Evolutionary conservation across 306 rosid genomes (phyloP), one percentile per base, ranked within the genome.

Genomic region (Fragaria nilgerrensis): DNA sequence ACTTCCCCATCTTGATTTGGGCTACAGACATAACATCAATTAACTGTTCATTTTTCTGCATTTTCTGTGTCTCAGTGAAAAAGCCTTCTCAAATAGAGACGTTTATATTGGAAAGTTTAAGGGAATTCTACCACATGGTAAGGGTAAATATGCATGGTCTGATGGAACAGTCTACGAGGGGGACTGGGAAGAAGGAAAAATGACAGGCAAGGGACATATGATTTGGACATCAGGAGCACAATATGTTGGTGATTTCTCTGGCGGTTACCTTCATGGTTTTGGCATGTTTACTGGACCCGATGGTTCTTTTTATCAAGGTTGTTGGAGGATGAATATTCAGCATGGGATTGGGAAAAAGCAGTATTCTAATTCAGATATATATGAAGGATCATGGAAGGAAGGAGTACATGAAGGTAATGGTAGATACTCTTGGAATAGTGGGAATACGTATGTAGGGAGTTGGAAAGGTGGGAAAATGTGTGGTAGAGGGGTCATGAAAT

Each of bases 321-420:
- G 84, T 8, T 95, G 96, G 97, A 92, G 98, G 81, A 91, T 95
- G 98, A 88, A 85, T 74, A 83, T 90, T 72, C 84, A 86, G 86
- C 98, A 95, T 13, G 99, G 99, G 47, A 70, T 86, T 11, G 99
- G 99, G 37, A 73, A 70, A 77, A 88, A 95, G 78, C 87, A 81
- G 77, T 92, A 90, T 80, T n/a, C 63, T 71, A 92, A 92, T 87
- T 81, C 85, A 37, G 91, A 91, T 83, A 32, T 68, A 72, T 95
- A 92, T 74, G 97, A 95, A 75, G 99, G 99, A 70, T 84, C 84
- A 75, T 95, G 99, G 97, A 95, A 85, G 84, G 99, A 95, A 84
- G 99, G 99, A 78, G 81, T 87, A 22, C 89, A 83, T 34, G 97
- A 92, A 81, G 99, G 99, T 7, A 55, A 85, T 68, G 99, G 99